Percentiles rank a stretch among this genome's conserved stretches.
Conservation (phyloP, 129 eudicot genomes). For the Chrysanthemum lavandulifolium region DNA sequence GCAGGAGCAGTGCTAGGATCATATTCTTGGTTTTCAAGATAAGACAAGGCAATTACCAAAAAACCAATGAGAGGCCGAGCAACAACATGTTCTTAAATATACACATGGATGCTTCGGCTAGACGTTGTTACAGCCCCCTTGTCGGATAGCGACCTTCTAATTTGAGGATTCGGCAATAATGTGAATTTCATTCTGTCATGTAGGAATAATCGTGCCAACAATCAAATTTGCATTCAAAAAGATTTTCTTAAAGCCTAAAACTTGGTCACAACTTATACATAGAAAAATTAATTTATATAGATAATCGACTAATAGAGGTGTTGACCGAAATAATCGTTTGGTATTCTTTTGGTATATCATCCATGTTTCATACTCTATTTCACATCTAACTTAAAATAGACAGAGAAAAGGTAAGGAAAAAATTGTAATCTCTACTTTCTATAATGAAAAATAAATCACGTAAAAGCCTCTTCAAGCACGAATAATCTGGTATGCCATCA, state of each 20-base stretch:
- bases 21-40: constrained; percentile 74
- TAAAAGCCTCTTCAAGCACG: no score
- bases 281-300: no score
- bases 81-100: constrained; percentile 43
- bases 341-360: no score
- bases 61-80: constrained; percentile 48
- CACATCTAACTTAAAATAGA: no score
- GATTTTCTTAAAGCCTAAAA: neutral
- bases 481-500: no score
- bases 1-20: constrained; percentile 46
- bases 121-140: constrained; percentile 43
- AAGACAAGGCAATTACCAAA: constrained; percentile 75
- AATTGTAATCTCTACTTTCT: no score
- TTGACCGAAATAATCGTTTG: no score
- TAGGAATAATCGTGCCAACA: constrained; percentile 46
- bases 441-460: no score
- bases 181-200: constrained; percentile 37
- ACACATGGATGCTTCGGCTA: constrained; percentile 52
- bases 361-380: no score
- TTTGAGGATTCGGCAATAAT: constrained; percentile 46
- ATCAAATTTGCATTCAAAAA: constrained; percentile 20
- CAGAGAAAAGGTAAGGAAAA: no score
- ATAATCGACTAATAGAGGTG: no score
- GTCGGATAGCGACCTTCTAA: constrained; percentile 42
- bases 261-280: no score